Base-by-base conservation (phyloP, 148 eudicot species). In the Tetragonia tetragonoides region DNA sequence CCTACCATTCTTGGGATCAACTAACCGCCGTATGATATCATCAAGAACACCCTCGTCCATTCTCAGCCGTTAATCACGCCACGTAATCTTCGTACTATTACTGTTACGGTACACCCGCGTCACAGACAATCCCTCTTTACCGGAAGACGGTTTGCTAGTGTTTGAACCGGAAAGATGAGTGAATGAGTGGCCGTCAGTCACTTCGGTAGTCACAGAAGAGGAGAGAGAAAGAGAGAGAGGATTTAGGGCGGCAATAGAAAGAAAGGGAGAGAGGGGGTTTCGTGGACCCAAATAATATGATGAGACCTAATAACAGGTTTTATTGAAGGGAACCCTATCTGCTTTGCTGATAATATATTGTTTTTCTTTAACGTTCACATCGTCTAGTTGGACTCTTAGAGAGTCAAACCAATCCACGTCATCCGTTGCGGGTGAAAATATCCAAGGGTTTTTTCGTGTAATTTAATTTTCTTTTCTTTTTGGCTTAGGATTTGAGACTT, bases 1-100 rank as follows among this genome's bases (percentile, higher is more conserved):
- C 17, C 92, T 71, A 16, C 90, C 93, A 37, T 79, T 84, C 77
- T 86, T 90, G 9, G 91, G 81, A 18, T 87, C 93, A 18, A 92
- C 75, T 9, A 92, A 85, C 86, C 87, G 51, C 80, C 67, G 72
- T 24, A 92, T 85, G 41, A 92, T 85, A 9, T 87, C 91, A 70
- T 92, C 91, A 4, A 92, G 63, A 59, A 79, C 53, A 42, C 76
- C 83, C 71, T 83, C 93, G 1, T 92, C 97, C 97, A 92, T 92
- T 68, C 49, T 82, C 79, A 21, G n/a, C 74, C 24, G 76, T 54
- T 28, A n/a, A 66, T 66, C 69, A 66, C 38, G 64, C 56, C 16
- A 42, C 7, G 11, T 39, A 49, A 70, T 37, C 64, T 57, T 60
- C 81, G 11, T 2, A 42, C 42, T 53, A 68, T n/a, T 9, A 21